Percentiles rank a stretch among this genome's conserved stretches.
Conservation (phyloP, 768 basidiomycete species). For the Tricholoma hemisulphureum region DNA sequence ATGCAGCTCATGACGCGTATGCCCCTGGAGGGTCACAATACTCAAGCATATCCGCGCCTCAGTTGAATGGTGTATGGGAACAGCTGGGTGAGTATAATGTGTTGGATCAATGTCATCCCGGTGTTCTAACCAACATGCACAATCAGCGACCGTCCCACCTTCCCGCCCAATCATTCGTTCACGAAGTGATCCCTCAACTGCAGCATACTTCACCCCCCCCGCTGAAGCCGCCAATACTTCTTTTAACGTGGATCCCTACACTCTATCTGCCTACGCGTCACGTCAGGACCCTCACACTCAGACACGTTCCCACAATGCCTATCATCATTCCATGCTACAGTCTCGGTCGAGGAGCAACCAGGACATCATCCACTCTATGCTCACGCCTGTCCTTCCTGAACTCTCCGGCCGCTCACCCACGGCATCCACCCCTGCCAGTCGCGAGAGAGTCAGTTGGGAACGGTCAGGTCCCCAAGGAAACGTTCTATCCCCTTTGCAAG, state of each 20-base stretch:
- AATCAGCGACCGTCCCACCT: background rate
- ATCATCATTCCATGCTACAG: constrained; percentile 1
- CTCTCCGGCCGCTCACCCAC: constrained; percentile 1
- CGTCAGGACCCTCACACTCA: constrained; percentile 4
- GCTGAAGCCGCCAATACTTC: constrained; percentile 1
- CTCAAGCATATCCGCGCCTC: background rate
- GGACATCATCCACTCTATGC: constrained; percentile 11
- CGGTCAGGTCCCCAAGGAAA: constrained; percentile 4
- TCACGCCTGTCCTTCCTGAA: constrained; percentile 9
- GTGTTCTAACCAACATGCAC: background rate
- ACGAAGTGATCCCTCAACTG: constrained; percentile 2
- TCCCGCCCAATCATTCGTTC: constrained; percentile 4
- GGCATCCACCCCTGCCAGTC: background rate
- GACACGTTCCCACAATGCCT: constrained; percentile 8
- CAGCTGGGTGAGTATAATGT: background rate
- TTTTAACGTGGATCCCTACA: constrained; percentile 1
- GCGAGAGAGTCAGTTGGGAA: constrained; percentile 12
- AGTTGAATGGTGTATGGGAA: constrained; percentile 1
- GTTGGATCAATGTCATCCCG: background rate
- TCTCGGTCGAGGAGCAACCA: constrained; percentile 11
- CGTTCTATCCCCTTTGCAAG: background rate
- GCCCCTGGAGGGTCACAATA: constrained; percentile 8
- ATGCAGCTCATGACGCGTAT: constrained; percentile 13
- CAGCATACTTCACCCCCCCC: background rate
- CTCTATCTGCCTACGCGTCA: constrained; percentile 7